Base-by-base conservation (phyloP, 495 filamentous ascomycete genomes). In the Hypoxylon rickii region DNA sequence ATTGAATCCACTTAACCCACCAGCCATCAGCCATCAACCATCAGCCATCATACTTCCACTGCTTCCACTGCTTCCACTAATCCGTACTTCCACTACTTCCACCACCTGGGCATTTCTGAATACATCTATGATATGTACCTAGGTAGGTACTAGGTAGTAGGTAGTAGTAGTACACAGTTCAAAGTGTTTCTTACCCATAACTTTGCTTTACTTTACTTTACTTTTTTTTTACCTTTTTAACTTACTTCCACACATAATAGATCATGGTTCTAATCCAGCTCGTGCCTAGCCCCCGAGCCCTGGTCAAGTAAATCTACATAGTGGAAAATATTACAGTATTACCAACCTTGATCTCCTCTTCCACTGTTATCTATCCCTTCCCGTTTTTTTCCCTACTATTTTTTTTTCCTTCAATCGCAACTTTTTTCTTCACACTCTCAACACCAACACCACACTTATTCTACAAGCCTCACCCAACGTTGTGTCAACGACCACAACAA, bases 271-370 rank as follows among this genome's bases (percentile, higher is more conserved):
- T 38, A 58, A 59, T 58, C 60, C 60, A 58, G 55, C 60, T 63
- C 54, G 32, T 59, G 60, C 60, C 60, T 63, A 59, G 60, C 60
- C 54, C 53, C 60, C 48, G 40, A 58, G 54, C 54, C 60, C 60
- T 63, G 44, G 60, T 63, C 60, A 59, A 63, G 59, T 55, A 58
- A 63, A 63, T 63, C 60, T 58, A 49, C n/a, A n/a, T n/a, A n/a
- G n/a, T n/a, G n/a, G n/a, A n/a, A n/a, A n/a, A n/a, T n/a, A n/a
- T n/a, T n/a, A n/a, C n/a, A 55, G 60, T 63, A 63, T 58, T 63
- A 63, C 60, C 60, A 51, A 58, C 54, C 54, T 58, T 49, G 49
- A 38, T 53, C 44, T 63, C 60, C 45, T 55, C 55, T 59, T 49
- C 53, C n/a, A n/a, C n/a, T n/a, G n/a, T n/a, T n/a, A n/a, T 55